Evolutionary conservation across 345 rosid species (phyloP).

Genomic region (Citrus mangshanensis): DNA sequence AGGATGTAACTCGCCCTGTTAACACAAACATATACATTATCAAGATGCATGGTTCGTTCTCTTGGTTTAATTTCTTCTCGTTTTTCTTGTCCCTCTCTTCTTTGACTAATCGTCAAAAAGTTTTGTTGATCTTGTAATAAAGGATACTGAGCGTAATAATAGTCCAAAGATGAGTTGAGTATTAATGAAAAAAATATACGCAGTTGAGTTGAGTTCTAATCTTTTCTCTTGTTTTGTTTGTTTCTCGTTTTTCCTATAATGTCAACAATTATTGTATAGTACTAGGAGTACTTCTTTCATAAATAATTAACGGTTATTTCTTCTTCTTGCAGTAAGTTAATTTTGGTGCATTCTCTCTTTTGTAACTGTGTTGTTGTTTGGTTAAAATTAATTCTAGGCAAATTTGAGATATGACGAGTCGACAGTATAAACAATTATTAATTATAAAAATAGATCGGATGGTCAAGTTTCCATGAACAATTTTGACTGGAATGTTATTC

Average conservation of each 20-base stretch:
- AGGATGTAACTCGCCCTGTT: background rate
- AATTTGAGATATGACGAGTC: background rate
- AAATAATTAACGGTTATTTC: background rate
- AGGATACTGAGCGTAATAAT: background rate
- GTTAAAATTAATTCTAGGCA: background rate
- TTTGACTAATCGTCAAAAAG: background rate
- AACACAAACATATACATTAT: background rate
- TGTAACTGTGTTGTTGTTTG: background rate
- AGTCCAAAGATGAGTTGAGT: background rate
- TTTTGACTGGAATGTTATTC: background rate
- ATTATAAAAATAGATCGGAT: background rate
- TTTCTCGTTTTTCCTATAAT: background rate
- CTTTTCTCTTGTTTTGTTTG: background rate
- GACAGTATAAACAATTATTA: no score
- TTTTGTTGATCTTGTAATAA: conserved; percentile 1
- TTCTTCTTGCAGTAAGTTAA: no score
- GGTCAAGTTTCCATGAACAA: background rate
- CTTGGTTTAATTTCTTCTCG: background rate
- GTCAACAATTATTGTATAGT: background rate
- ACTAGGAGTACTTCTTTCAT: no score
- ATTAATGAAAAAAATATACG: background rate
- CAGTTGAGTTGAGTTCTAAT: background rate
- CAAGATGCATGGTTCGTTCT: background rate
- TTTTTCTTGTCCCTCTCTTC: background rate
- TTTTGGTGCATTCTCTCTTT: background rate